phyloP scores from a whole-genome alignment of 345 rosid genomes.

The Microthlaspi erraticum region DNA sequence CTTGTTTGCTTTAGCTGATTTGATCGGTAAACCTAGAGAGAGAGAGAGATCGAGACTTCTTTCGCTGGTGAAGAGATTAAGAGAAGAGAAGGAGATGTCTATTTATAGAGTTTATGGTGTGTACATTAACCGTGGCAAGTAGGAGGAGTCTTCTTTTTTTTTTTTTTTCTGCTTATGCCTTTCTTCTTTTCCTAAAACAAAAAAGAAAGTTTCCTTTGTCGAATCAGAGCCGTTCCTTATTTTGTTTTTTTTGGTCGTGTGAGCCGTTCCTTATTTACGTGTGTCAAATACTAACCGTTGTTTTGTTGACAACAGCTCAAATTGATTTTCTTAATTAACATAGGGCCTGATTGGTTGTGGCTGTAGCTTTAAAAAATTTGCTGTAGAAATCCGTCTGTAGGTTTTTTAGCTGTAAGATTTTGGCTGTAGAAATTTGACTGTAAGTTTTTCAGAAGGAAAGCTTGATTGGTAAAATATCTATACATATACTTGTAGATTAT shows the following conservation, averaged over 20 bases:
- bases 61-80: neutral
- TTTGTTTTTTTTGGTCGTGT: no score
- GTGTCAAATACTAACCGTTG: slow-evolving; percentile 6
- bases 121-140: neutral
- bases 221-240: slow-evolving; percentile 14
- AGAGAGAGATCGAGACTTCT: neutral
- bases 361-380: no score
- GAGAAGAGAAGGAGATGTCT: neutral
- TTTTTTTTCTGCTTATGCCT: neutral
- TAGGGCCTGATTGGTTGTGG: no score
- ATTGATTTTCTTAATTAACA: slow-evolving; percentile 4
- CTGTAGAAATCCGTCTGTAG: no score
- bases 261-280: slow-evolving; percentile 4
- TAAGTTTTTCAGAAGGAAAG: no score
- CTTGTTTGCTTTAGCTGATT: neutral
- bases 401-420: no score
- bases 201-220: neutral
- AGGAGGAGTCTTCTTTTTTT: slow-evolving; percentile 7
- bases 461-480: no score
- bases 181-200: neutral
- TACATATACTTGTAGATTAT: no score
- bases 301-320: neutral
- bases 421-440: no score
- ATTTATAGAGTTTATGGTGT: slow-evolving; percentile 25
- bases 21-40: slow-evolving; percentile 1